Evolutionary conservation across 2,329 filamentous ascomycete species (phyloP).

Genomic region (Cladosporium austrohemisphaericum): DNA sequence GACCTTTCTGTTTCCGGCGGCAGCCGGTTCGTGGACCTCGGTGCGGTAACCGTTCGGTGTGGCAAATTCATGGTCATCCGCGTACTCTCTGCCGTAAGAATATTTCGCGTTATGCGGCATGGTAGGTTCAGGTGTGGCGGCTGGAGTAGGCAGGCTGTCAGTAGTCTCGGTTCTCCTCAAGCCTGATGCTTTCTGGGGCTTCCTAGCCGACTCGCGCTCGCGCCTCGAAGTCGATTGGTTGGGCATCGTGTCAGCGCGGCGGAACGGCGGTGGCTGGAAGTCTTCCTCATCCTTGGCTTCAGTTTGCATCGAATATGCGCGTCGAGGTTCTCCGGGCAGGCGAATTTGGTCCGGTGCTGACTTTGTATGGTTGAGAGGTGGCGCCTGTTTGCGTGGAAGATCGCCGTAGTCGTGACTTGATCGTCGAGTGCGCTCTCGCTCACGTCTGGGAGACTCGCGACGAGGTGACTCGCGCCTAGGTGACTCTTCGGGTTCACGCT

Average conservation of each 20-base stretch:
- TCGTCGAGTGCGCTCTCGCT: conserved; percentile 21
- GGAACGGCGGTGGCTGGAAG: conserved; percentile 35
- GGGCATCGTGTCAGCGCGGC: conserved; percentile 44
- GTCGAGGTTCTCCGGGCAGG: conserved; percentile 22
- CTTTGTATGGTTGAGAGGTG: conserved; percentile 38
- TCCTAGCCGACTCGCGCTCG: conserved; percentile 16
- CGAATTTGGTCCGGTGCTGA: conserved; percentile 31
- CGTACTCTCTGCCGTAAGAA: conserved; percentile 27
- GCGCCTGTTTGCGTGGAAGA: conserved; percentile 21
- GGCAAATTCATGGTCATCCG: conserved; percentile 30
- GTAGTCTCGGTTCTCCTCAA: conserved; percentile 27
- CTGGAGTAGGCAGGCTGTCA: conserved; percentile 27
- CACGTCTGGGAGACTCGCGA: conserved; percentile 7
- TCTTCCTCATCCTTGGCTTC: conserved; percentile 26
- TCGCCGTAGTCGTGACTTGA: conserved; percentile 24
- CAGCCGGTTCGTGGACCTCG: conserved; percentile 21
- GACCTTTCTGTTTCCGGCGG: conserved; percentile 13
- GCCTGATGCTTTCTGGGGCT: conserved; percentile 21
- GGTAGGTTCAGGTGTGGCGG: conserved; percentile 25
- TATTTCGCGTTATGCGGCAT: conserved; percentile 19
- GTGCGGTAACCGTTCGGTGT: conserved; percentile 31
- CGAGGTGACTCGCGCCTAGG: conserved; percentile 17
- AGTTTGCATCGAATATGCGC: conserved; percentile 28
- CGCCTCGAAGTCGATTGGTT: conserved; percentile 12
- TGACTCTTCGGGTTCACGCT: conserved; percentile 22